Evolutionary conservation across 2,329 filamentous ascomycete genomes (phyloP), one percentile per base, ranked within the genome.

Genomic region (Aspergillus sp.): DNA sequence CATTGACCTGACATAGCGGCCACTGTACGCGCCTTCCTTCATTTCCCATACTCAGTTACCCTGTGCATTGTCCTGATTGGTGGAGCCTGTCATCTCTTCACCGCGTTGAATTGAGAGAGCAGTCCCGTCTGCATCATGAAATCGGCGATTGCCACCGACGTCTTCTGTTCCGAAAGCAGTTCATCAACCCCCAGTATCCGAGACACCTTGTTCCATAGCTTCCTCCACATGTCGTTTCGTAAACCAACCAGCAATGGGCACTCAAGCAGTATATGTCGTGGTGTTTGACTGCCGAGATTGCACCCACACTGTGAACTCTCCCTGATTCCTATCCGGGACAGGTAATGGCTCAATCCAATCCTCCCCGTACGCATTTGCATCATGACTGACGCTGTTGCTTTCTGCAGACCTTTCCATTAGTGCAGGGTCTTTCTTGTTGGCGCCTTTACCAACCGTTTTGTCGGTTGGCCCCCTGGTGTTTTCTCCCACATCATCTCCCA

Each of bases 91-190:
- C n/a, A n/a, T n/a, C n/a, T n/a, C n/a, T n/a, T n/a, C n/a, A 50
- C 37, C 26, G 45, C 48, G 39, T 30, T 37, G 28, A 44, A 50
- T 46, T 50, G 40, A 37, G 42, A 36, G 27, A 50, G 42, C 31
- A 50, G 48, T 37, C 45, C 39, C 6, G 48, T 48, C 33, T 32
- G 34, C 32, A 48, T 19, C 39, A 48, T 50, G 32, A 45, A 50
- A 39, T 39, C 45, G 34, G 45, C 48, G 27, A 45, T 39, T 41
- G 13, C 33, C 34, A 43, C 43, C 33, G 40, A 39, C 13, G 40
- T 32, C 37, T 40, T 40, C 36, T 36, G 40, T 36, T 39, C 43
- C 35, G 33, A 46, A 10, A 48, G 35, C 6, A 43, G 46, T 27
- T n/a, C 31, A 26, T 40, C 43, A 7, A 48, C 5, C 10, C 41